phyloP scores from a whole-genome alignment of 1,139 yeast species.

The Nakaseomyces uthaithaninus region DNA sequence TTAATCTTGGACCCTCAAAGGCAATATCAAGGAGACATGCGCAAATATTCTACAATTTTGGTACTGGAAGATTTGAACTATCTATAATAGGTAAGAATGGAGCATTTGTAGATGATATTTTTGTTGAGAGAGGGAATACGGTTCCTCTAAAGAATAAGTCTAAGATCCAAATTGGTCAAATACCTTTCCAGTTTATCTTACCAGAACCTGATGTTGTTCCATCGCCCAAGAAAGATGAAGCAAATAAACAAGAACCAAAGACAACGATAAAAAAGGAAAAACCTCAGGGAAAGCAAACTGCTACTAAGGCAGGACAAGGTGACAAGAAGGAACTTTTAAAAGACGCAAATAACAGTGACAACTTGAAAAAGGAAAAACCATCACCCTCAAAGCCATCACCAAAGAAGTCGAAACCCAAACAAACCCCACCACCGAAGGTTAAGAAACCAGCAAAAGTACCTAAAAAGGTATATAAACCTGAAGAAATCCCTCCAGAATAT shows the following conservation, averaged over 20 bases:
- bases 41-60: constrained; percentile 88
- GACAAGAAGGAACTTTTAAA: constrained; percentile 18
- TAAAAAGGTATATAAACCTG: constrained; percentile 53
- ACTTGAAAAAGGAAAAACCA: constrained; percentile 11
- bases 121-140: constrained; percentile 82
- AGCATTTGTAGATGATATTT: constrained; percentile 85
- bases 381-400: constrained; percentile 7
- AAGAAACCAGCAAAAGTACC: constrained; percentile 50
- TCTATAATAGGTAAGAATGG: constrained; percentile 91
- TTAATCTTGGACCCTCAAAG: constrained; percentile 82
- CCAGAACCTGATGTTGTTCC: constrained; percentile 40
- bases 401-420: constrained; percentile 7
- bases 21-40: constrained; percentile 92
- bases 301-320: not conserved
- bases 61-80: constrained; percentile 84
- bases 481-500: constrained; percentile 81
- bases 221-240: constrained; percentile 6
- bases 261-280: not conserved
- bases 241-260: constrained; percentile 5
- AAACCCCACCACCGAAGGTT: constrained; percentile 7
- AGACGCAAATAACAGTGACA: constrained; percentile 10
- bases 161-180: constrained; percentile 86
- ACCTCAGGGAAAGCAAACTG: not conserved
- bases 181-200: constrained; percentile 74
- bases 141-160: constrained; percentile 76